These are phyloP conservation scores for Scenedesmus sp. DNA, from an alignment of 163 green algal species.

Conservation along the genomic window DNA sequence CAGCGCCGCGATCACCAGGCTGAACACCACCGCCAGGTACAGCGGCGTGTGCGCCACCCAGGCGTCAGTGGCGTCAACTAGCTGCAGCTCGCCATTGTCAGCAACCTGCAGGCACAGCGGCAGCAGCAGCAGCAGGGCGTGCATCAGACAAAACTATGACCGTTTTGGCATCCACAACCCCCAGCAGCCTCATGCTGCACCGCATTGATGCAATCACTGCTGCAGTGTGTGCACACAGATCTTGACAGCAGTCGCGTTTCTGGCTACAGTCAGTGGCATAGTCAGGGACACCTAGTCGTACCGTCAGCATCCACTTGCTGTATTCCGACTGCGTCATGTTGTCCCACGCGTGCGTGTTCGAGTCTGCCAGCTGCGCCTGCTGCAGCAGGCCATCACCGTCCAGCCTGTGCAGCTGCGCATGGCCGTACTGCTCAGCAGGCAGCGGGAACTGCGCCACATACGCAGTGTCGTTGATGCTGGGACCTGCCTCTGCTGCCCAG, in stretches of 20 bases:
- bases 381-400: conserved; percentile 16
- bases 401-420: conserved; percentile 14
- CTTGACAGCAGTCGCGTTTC: no score
- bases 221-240: no score
- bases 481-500: background rate
- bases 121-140: background rate
- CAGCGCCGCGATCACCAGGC: conserved; percentile 42
- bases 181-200: no score
- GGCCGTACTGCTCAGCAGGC: background rate
- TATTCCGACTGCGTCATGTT: conserved; percentile 8
- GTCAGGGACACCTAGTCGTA: background rate
- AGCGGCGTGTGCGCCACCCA: conserved; percentile 16
- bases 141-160: background rate
- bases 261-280: background rate
- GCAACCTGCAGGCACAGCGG: background rate
- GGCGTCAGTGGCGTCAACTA: conserved; percentile 32
- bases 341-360: conserved; percentile 7
- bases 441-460: conserved; percentile 32
- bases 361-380: conserved; percentile 25
- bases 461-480: conserved; percentile 41
- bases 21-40: conserved; percentile 38
- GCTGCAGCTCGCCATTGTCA: conserved; percentile 16
- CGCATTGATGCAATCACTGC: no score
- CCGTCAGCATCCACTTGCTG: conserved; percentile 39
- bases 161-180: background rate